Evolutionary conservation across 208 protist species (phyloP).

Genomic region (Trypanosoma lewisi): DNA sequence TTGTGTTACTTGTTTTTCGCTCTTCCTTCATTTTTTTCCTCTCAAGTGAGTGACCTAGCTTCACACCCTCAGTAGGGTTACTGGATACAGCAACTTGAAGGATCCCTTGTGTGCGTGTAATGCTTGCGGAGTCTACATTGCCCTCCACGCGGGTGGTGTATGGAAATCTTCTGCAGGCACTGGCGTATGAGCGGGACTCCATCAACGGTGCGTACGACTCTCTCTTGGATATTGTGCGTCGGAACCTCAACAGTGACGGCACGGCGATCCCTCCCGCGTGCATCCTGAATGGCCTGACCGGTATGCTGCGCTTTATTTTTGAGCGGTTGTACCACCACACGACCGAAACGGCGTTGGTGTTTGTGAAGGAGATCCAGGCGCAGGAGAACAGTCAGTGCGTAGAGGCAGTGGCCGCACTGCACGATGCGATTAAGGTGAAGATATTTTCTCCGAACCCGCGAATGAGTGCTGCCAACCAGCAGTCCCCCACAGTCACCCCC

Average conservation of each 20-base stretch:
- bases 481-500: no score
- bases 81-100: neutral
- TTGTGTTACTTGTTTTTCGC: constrained; percentile 1
- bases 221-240: neutral
- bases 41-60: no score
- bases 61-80: neutral
- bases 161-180: constrained; percentile 6
- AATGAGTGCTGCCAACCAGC: neutral
- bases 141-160: neutral
- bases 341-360: constrained; percentile 1
- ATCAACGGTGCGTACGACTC: constrained; percentile 15
- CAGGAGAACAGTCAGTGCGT: neutral
- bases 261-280: neutral
- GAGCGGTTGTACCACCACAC: constrained; percentile 18
- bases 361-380: constrained; percentile 7
- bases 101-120: neutral
- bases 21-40: constrained; percentile 17
- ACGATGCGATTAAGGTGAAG: neutral
- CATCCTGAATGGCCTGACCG: constrained; percentile 12
- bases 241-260: neutral
- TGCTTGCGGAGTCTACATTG: neutral
- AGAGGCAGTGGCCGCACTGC: constrained; percentile 5
- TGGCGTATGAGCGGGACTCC: constrained; percentile 7
- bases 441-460: neutral
- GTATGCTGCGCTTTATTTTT: constrained; percentile 17